Conservation (phyloP, 1,139 yeast genomes). For the Hanseniaspora sp. region DNA sequence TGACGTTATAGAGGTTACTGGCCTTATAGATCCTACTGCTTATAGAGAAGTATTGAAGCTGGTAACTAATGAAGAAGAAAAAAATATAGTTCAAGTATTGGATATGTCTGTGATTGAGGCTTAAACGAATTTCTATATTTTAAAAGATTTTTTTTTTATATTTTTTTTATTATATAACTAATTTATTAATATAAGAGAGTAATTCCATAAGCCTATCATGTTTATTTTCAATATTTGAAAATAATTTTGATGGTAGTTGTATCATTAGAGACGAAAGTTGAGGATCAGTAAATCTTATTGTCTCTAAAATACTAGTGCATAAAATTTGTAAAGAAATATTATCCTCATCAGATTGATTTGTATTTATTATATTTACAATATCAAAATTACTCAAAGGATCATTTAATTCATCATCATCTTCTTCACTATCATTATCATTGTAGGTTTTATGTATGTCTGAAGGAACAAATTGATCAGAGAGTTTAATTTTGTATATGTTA, state of each 20-base stretch:
- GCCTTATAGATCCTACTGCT: conserved; percentile 79
- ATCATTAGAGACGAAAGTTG: conserved; percentile 16
- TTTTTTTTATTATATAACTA: conserved; percentile 14
- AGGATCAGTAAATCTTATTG: background rate
- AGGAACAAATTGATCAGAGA: conserved; percentile 21
- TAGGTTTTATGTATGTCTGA: conserved; percentile 14
- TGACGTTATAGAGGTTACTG: conserved; percentile 37
- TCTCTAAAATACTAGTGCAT: conserved; percentile 19
- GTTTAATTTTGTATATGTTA: conserved; percentile 30
- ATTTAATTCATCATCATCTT: conserved; percentile 18
- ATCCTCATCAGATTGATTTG: conserved; percentile 30
- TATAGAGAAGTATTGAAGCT: conserved; percentile 55
- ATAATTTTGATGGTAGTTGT: conserved; percentile 17
- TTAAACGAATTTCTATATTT: too few relatives aligned
- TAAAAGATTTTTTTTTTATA: conserved; percentile 23
- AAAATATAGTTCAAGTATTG: conserved; percentile 66
- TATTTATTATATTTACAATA: conserved; percentile 27
- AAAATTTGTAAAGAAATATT: conserved; percentile 31
- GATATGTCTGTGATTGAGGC: conserved; percentile 82
- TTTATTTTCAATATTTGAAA: conserved; percentile 24
- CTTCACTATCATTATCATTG: conserved; percentile 16
- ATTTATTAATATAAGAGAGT: background rate
- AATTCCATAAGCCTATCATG: conserved; percentile 23
- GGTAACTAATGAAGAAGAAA: conserved; percentile 35
- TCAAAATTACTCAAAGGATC: conserved; percentile 23